Base-by-base conservation (phyloP, 106 monocot genomes). In the Vanilla planifolia region DNA sequence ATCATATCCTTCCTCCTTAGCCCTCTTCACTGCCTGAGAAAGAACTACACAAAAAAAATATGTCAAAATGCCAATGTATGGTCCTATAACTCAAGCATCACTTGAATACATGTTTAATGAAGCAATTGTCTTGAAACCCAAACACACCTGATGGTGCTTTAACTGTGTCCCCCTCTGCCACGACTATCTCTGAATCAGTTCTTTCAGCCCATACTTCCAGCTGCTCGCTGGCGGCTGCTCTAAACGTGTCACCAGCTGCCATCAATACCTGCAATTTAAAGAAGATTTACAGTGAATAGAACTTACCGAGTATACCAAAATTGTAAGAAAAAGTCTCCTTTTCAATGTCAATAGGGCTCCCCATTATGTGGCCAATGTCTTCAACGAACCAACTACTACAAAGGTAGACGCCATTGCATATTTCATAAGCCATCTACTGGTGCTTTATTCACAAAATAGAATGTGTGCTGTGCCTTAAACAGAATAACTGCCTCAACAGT, bases 231-330 rank as follows among this genome's bases (percentile, higher is more conserved):
- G 93, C 93, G 55, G 93, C 93, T 67, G 93, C 93, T 75, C 93
- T 82, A 73, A 89, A 93, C 51, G 93, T 93, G 64, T 94, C 93
- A 62, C 93, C 93, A 61, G 93, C 93, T 46, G 93, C 93, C 89
- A 94, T 77, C 71, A 94, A 43, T 73, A 89, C 60, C 93, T 94
- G 56, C 51, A 13, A 3, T 9, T 26, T 25, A 26, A 50, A 50
- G 24, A 50, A 50, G 13, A 11, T 26, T 50, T n/a, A n/a, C n/a
- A n/a, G n/a, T n/a, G n/a, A n/a, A n/a, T n/a, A n/a, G n/a, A n/a
- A n/a, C n/a, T n/a, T n/a, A n/a, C n/a, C n/a, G n/a, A n/a, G n/a
- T n/a, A n/a, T n/a, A n/a, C n/a, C n/a, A n/a, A n/a, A n/a, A n/a
- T n/a, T n/a, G n/a, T n/a, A n/a, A n/a, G n/a, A n/a, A n/a, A n/a